A percentile compares a stretch with the other conserved stretches of the same genome.
These are phyloP conservation scores for Trifolium subterraneum DNA, from an alignment of 306 rosid genomes.

Conservation along the genomic window DNA sequence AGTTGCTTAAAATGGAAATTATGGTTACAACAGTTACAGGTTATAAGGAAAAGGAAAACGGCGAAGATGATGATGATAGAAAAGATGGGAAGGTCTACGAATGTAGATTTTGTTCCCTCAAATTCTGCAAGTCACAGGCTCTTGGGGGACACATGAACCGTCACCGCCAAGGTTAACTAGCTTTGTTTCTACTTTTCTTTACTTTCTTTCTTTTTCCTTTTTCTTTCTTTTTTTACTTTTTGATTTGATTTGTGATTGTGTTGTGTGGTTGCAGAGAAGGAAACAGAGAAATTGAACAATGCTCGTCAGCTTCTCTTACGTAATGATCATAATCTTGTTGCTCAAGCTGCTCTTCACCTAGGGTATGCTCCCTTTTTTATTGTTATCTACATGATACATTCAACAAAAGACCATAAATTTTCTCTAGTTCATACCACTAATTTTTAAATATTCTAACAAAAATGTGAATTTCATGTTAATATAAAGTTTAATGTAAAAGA, in stretches of 20 bases:
- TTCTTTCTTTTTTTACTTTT: not conserved
- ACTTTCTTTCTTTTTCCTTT: too few species aligned
- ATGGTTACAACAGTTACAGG: conserved; percentile 53
- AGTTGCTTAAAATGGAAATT: conserved; percentile 46
- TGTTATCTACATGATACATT: too few species aligned
- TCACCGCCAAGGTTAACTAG: conserved; percentile 83
- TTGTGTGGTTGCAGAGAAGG: conserved; percentile 7
- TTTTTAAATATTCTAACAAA: too few species aligned
- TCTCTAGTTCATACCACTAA: too few species aligned
- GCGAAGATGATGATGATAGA: conserved; percentile 69
- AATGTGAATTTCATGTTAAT: too few species aligned
- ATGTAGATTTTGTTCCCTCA: conserved; percentile 99
- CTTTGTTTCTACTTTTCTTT: conserved; percentile 17
- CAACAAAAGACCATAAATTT: too few species aligned
- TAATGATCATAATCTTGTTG: conserved; percentile 23
- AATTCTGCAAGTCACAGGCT: conserved; percentile 99
- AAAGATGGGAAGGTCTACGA: conserved; percentile 92
- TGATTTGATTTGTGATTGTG: not conserved
- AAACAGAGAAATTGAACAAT: conserved; percentile 16
- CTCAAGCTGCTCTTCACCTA: conserved; percentile 18
- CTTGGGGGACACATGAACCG: conserved; percentile 99
- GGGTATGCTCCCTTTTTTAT: not conserved
- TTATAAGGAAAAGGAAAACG: conserved; percentile 79
- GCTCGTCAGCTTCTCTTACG: conserved; percentile 29
- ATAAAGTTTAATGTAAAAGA: too few species aligned